Evolutionary conservation across 495 filamentous ascomycete species (phyloP), one percentile per base, ranked within the genome.

Genomic region (Penicillium bovifimosum): DNA sequence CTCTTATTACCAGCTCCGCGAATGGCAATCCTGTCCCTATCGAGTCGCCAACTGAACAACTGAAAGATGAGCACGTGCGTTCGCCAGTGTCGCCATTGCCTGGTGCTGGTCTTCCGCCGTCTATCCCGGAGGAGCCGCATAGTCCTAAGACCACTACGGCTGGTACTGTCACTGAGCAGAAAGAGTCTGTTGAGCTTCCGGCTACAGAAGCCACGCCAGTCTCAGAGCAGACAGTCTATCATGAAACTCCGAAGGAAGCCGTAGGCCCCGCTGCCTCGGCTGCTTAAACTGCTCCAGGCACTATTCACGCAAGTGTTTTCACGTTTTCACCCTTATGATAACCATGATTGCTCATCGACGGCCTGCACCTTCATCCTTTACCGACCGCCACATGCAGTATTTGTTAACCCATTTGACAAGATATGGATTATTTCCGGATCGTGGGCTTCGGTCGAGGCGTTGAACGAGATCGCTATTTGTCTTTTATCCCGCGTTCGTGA

Each of bases 41-140:
- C 16, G 72, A 75, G 16, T 53, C 63, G 7, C 56, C 51, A 17
- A 55, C 32, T 9, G 65, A 70, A 6, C 52, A 45, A 5, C 16
- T 47, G 4, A 65, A 53, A 42, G 63, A 70, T 13, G 61, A 58
- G 1, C 43, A 51, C 11, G 8, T 60, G 14, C 62, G 60, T 11
- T 62, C 68, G 6, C 70, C 70, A 6, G 56, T 64, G 13, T 73
- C 72, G 1, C 69, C 68, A n/a, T 31, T 68, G 13, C 62, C 68
- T 13, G 62, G 59, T 1, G 62, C 65, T 3, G 70, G 69, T 13
- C 35, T 73, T 9, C 72, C 70, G 0, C 69, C 70, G 7, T 44
- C 69, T 34, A 75, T 75, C 17, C 72, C 72, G 0, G 72, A 75
- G 51, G 72, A 75, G 40, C 72, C 72, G 1, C 55, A 60, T 20